Evolutionary conservation across 2,329 filamentous ascomycete species (phyloP).

Genomic region (Penicillium vulpinum): DNA sequence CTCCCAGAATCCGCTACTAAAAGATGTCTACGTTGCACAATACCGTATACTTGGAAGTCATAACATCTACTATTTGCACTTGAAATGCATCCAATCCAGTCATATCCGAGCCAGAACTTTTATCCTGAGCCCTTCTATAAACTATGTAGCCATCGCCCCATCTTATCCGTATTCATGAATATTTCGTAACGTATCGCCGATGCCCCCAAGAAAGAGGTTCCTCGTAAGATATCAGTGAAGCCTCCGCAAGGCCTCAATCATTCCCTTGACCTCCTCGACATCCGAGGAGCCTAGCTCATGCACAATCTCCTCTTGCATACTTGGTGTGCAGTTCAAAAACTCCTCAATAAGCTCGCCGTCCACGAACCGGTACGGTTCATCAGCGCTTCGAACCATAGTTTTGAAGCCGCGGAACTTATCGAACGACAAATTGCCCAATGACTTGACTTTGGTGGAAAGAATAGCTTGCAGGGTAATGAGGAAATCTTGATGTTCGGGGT

Average conservation of each 20-base stretch:
- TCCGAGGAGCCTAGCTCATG: constrained; percentile 54
- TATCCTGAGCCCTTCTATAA: neutral
- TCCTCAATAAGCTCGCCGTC: constrained; percentile 88
- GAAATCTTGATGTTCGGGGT: constrained; percentile 70
- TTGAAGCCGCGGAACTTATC: constrained; percentile 78
- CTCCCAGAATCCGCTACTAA: neutral
- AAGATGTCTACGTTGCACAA: neutral
- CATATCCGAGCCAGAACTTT: neutral
- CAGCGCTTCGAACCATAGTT: constrained; percentile 67
- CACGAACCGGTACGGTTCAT: constrained; percentile 81
- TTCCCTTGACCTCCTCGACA: constrained; percentile 61
- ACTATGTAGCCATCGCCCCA: neutral
- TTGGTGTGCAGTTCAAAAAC: constrained; percentile 71
- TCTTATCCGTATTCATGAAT: constrained; percentile 8
- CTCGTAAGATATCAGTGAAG: constrained; percentile 39
- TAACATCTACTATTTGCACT: constrained; percentile 3
- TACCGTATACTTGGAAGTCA: neutral
- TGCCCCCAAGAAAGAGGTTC: neutral
- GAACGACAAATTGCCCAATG: constrained; percentile 74
- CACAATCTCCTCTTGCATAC: constrained; percentile 56
- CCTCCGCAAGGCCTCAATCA: constrained; percentile 58
- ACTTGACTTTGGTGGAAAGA: constrained; percentile 66
- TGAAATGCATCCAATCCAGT: neutral
- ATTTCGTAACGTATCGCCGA: neutral
- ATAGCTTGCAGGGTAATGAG: constrained; percentile 77